phyloP scores from a whole-genome alignment of 2,329 filamentous ascomycete genomes.

The Talaromyces sp. region DNA sequence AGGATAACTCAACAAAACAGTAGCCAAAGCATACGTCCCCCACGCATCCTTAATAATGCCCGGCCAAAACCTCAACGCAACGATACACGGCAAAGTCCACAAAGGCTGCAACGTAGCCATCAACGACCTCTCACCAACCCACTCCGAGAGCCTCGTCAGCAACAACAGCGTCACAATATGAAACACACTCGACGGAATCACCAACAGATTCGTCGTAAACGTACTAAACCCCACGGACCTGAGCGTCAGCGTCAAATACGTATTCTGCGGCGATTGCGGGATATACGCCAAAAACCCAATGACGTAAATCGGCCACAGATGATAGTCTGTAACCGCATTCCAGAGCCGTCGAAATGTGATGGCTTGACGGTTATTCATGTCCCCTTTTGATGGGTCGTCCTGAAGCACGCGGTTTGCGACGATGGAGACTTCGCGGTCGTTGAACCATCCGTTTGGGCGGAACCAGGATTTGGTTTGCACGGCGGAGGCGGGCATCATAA shows the following conservation, averaged over 20 bases:
- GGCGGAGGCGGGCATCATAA: conserved; percentile 39
- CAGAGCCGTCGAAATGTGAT: conserved; percentile 49
- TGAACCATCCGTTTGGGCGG: conserved; percentile 39
- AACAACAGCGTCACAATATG: conserved; percentile 58
- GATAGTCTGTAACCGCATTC: conserved; percentile 52
- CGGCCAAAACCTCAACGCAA: conserved; percentile 54
- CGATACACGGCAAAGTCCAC: conserved; percentile 55
- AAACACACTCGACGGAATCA: conserved; percentile 59
- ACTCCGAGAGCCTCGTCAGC: conserved; percentile 55
- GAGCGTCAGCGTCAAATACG: conserved; percentile 43
- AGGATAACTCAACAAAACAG: conserved; percentile 55
- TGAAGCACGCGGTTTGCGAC: conserved; percentile 62
- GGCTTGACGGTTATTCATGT: conserved; percentile 57
- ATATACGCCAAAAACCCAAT: conserved; percentile 9
- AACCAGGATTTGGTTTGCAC: conserved; percentile 10
- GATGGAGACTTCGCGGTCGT: conserved; percentile 44
- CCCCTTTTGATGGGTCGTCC: conserved; percentile 55
- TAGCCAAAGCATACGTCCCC: conserved; percentile 53
- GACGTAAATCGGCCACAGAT: conserved; percentile 44
- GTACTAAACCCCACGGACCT: conserved; percentile 58
- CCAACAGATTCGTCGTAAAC: conserved; percentile 62
- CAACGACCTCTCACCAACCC: conserved; percentile 56
- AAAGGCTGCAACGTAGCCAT: conserved; percentile 54
- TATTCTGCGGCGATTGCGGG: conserved; percentile 28
- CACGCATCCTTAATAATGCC: conserved; percentile 48